Percentiles rank a stretch among this genome's conserved stretches.
phyloP scores from a whole-genome alignment of 2,329 filamentous ascomycete genomes.

The Pleomassaria siparia region DNA sequence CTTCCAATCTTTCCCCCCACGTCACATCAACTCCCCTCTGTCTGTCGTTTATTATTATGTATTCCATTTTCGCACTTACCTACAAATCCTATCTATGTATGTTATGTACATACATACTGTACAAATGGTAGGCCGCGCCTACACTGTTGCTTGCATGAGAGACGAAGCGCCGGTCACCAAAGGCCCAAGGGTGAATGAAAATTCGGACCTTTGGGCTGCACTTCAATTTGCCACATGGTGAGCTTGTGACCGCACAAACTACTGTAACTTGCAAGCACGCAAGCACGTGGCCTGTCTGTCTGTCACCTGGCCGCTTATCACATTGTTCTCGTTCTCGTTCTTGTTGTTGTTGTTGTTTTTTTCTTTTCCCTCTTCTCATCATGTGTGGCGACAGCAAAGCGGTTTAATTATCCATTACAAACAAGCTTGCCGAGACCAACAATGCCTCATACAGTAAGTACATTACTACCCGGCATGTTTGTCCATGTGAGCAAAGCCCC shows the following conservation, averaged over 20 bases:
- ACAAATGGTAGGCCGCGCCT: no score
- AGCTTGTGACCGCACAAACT: conserved; percentile 3
- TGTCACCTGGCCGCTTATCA: background rate
- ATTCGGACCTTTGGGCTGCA: background rate
- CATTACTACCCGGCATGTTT: conserved; percentile 15
- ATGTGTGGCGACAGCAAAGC: conserved; percentile 5
- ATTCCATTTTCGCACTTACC: no score
- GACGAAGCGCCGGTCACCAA: conserved; percentile 8
- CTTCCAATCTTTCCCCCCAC: background rate
- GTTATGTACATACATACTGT: no score
- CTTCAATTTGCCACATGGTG: background rate
- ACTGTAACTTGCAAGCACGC: background rate
- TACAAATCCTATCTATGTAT: no score
- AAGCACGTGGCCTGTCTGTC: no score
- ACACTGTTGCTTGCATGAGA: background rate
- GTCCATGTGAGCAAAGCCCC: conserved; percentile 36
- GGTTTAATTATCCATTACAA: no score
- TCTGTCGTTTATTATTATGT: no score
- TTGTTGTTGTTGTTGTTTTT: background rate
- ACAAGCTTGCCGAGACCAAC: conserved; percentile 8
- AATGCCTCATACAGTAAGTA: conserved; percentile 20
- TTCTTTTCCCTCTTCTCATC: background rate
- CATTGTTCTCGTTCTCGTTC: no score
- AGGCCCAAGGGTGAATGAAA: no score
- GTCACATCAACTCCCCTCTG: no score